Percentiles rank a stretch among this genome's conserved stretches.
Conservation (phyloP, 2,329 filamentous ascomycete genomes). For the Arachnomyces sp. region DNA sequence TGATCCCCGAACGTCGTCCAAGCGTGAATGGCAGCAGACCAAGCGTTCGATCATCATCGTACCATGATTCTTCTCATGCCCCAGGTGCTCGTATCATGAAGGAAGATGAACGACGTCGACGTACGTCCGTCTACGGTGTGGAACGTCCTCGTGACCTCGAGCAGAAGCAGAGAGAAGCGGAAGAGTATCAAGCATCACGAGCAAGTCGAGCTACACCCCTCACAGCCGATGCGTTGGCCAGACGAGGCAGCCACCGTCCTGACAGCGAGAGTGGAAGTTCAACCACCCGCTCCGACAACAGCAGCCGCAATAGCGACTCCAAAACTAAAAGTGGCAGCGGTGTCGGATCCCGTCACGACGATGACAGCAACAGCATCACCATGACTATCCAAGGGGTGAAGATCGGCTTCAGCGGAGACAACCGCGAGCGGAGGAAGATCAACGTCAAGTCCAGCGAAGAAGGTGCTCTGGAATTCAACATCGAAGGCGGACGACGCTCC, state of each 20-base stretch:
- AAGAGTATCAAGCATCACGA: conserved; percentile 33
- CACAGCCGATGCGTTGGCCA: conserved; percentile 27
- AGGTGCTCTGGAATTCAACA: conserved; percentile 31
- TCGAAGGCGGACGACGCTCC: conserved; percentile 26
- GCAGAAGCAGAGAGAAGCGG: conserved; percentile 28
- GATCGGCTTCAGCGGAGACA: conserved; percentile 30
- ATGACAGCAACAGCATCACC: conserved; percentile 30
- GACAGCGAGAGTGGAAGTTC: conserved; percentile 34
- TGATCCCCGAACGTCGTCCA: conserved; percentile 26
- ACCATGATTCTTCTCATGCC: conserved; percentile 25
- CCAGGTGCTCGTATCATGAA: conserved; percentile 22
- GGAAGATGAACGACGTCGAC: conserved; percentile 28
- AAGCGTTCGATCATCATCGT: conserved; percentile 21
- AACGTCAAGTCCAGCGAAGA: conserved; percentile 31
- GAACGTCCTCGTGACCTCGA: conserved; percentile 23
- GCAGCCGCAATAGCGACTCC: conserved; percentile 32
- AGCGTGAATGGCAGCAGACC: conserved; percentile 19
- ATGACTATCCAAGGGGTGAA: conserved; percentile 34
- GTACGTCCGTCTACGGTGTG: conserved; percentile 24
- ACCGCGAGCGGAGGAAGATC: conserved; percentile 30
- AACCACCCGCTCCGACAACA: conserved; percentile 31
- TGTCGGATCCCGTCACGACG: conserved; percentile 22
- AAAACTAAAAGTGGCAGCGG: conserved; percentile 27
- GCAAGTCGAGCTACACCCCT: conserved; percentile 21
- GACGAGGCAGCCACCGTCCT: conserved; percentile 19